These are phyloP conservation scores for Diplodia corticola DNA, from an alignment of 2,329 filamentous ascomycete species.

Conservation along the genomic window DNA sequence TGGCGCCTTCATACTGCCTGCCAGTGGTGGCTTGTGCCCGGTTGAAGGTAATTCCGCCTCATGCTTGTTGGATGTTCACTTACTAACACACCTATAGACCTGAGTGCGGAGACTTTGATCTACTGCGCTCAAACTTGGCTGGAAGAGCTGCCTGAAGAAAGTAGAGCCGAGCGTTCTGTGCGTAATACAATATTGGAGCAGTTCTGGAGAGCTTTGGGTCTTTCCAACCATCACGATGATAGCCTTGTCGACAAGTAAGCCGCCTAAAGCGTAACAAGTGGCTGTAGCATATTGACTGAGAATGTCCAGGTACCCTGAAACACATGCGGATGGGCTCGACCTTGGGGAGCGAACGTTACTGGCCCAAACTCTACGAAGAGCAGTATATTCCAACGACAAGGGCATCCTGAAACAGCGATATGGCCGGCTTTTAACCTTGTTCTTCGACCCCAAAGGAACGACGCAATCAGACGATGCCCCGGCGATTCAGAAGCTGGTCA, in stretches of 20 bases:
- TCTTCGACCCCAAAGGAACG: conserved; percentile 27
- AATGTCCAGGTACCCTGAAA: not conserved
- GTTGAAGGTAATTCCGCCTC: conserved; percentile 23
- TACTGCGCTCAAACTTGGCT: conserved; percentile 39
- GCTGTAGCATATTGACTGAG: not conserved
- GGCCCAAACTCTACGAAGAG: conserved; percentile 27
- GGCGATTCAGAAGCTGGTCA: conserved; percentile 11
- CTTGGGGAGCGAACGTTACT: conserved; percentile 6
- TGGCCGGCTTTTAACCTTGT: conserved; percentile 32
- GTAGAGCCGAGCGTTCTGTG: not conserved
- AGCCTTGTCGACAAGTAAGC: not conserved
- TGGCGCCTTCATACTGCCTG: conserved; percentile 16
- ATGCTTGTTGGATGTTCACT: not conserved
- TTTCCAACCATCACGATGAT: not conserved
- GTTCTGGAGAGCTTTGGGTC: conserved; percentile 5
- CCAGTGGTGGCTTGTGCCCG: conserved; percentile 18
- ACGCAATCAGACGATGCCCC: conserved; percentile 10
- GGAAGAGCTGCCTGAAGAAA: conserved; percentile 30
- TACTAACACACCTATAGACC: conserved; percentile 22
- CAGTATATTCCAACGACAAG: conserved; percentile 30
- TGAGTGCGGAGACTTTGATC: conserved; percentile 35
- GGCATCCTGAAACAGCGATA: conserved; percentile 37
- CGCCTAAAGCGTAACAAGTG: no score
- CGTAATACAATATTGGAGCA: conserved; percentile 8
- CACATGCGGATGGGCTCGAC: not conserved